Evolutionary conservation across 306 rosid species (phyloP).

Genomic region (Lupinus albus): DNA sequence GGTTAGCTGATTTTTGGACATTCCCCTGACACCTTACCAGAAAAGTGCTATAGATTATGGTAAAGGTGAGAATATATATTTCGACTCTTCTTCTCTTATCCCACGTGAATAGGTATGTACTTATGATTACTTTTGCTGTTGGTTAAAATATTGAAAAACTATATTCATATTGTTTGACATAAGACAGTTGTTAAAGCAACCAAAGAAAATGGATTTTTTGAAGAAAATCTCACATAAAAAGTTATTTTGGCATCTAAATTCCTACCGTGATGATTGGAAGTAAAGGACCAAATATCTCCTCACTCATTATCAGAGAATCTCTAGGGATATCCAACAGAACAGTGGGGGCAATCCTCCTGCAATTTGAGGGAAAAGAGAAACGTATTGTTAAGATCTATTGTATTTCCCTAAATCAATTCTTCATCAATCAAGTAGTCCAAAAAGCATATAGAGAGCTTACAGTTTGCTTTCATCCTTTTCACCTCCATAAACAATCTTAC

Average conservation of each 20-base stretch:
- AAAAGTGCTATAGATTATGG: slow-evolving; percentile 2
- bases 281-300: slow-evolving; percentile 96
- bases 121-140: slow-evolving; percentile 11
- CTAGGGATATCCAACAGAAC: slow-evolving; percentile 80
- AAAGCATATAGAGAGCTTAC: slow-evolving; percentile 56
- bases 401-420: slow-evolving; percentile 25
- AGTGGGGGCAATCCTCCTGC: slow-evolving; percentile 90
- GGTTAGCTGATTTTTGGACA: not conserved
- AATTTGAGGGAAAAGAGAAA: slow-evolving; percentile 33
- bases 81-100: slow-evolving; percentile 2
- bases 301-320: slow-evolving; percentile 79
- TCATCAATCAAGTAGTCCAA: not conserved
- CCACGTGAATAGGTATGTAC: not conserved
- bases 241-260: slow-evolving; percentile 24
- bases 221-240: slow-evolving; percentile 1
- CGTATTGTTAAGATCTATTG: slow-evolving; percentile 24
- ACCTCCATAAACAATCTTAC: slow-evolving; percentile 87
- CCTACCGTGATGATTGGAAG: slow-evolving; percentile 91
- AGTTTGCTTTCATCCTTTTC: slow-evolving; percentile 70
- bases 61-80: not conserved
- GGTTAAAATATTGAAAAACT: not conserved
- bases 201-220: not conserved
- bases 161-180: slow-evolving; percentile 21
- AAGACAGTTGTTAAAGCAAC: slow-evolving; percentile 11
- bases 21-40: not conserved